phyloP scores from a whole-genome alignment of 257 asterid species.

The Ligustrum vulgare region DNA sequence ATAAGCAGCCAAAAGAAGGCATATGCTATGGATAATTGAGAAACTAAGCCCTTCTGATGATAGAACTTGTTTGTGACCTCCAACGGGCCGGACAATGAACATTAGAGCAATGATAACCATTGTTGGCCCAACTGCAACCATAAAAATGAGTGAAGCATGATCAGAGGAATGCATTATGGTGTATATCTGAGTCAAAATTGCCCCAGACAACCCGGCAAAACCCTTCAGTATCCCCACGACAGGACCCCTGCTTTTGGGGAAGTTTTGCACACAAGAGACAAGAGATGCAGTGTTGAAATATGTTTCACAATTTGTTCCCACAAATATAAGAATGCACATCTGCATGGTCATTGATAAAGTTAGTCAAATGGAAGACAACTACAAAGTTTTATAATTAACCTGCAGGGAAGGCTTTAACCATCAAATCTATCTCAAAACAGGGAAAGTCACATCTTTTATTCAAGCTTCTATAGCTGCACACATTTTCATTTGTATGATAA shows the following conservation, averaged over 20 bases:
- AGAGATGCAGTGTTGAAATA: conserved; percentile 62
- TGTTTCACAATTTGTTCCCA: conserved; percentile 70
- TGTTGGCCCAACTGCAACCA: conserved; percentile 68
- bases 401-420: conserved; percentile 1
- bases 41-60: conserved; percentile 45
- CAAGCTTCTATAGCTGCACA: neutral
- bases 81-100: conserved; percentile 56
- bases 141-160: conserved; percentile 56
- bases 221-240: conserved; percentile 70
- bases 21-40: conserved; percentile 40
- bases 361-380: conserved; percentile 7
- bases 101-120: conserved; percentile 52
- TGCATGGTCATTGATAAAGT: conserved; percentile 19
- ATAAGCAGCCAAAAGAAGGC: conserved; percentile 54
- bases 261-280: conserved; percentile 63
- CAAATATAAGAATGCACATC: conserved; percentile 65
- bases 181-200: conserved; percentile 57
- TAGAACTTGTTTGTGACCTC: conserved; percentile 55
- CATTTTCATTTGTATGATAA: neutral
- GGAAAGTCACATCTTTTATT: neutral
- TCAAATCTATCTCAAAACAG: neutral
- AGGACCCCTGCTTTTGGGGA: conserved; percentile 66
- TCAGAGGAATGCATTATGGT: conserved; percentile 45
- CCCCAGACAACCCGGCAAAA: conserved; percentile 63
- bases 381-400: neutral